phyloP scores from a whole-genome alignment of 441 rosid species.

The Mallotus japonicus region DNA sequence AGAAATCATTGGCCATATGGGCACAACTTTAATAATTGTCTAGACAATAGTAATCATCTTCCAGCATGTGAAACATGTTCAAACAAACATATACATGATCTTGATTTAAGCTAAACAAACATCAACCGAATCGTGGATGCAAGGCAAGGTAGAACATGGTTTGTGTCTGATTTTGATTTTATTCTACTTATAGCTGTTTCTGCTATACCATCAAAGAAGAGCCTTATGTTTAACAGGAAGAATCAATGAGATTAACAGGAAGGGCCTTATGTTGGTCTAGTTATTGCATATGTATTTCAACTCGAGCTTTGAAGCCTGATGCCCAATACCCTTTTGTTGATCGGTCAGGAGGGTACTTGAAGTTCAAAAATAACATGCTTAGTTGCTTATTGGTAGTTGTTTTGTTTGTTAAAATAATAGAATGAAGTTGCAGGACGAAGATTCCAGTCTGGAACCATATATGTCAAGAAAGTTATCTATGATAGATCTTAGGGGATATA shows the following conservation, averaged over 20 bases:
- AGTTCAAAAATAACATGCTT: background rate
- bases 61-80: too few species aligned
- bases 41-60: too few species aligned
- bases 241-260: conserved; percentile 31
- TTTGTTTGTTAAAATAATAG: background rate
- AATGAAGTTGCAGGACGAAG: conserved; percentile 32
- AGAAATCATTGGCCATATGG: too few species aligned
- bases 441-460: conserved; percentile 33
- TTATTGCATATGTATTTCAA: conserved; percentile 36
- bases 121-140: conserved; percentile 17
- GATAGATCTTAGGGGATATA: conserved; percentile 35
- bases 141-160: conserved; percentile 9
- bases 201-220: background rate
- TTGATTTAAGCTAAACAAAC: too few species aligned
- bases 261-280: conserved; percentile 42
- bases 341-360: conserved; percentile 31
- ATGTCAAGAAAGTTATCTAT: conserved; percentile 38
- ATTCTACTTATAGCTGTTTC: conserved; percentile 14
- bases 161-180: conserved; percentile 14
- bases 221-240: background rate
- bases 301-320: conserved; percentile 31
- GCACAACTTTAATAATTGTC: too few species aligned
- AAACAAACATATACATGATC: too few species aligned
- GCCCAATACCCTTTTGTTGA: conserved; percentile 35
- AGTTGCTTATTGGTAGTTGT: background rate